phyloP scores from a whole-genome alignment of 495 filamentous ascomycete species.

The Podospora anserina region DNA sequence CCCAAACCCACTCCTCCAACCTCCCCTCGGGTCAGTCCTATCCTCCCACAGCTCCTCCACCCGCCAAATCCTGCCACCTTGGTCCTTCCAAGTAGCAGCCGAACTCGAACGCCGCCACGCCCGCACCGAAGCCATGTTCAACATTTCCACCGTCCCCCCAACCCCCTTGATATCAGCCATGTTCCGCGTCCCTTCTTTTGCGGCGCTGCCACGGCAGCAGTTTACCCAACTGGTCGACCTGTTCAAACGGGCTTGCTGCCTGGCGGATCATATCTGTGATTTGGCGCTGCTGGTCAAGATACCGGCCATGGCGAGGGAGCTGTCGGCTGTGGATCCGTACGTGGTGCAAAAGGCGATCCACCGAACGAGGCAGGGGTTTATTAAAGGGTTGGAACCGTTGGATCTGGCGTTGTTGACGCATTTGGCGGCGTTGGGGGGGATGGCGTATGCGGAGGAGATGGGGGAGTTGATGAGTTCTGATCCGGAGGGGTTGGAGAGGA shows the following conservation, averaged over 20 bases:
- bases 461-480: background rate
- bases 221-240: background rate
- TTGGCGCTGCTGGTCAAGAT: background rate
- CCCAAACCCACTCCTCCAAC: background rate
- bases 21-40: slow-evolving; percentile 20
- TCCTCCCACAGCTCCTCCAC: slow-evolving; percentile 19
- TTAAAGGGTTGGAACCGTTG: slow-evolving; percentile 17
- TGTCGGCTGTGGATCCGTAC: background rate
- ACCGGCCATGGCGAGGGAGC: background rate
- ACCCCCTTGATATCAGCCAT: slow-evolving; percentile 4
- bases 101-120: slow-evolving; percentile 29
- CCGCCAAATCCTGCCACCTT: slow-evolving; percentile 18
- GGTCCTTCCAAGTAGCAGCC: slow-evolving; percentile 20
- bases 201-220: background rate
- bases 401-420: slow-evolving; percentile 28
- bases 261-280: background rate
- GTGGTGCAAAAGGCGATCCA: slow-evolving; percentile 7
- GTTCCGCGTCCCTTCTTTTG: background rate
- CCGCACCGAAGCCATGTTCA: slow-evolving; percentile 24
- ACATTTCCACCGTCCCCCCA: background rate
- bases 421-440: slow-evolving; percentile 12
- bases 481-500: slow-evolving; percentile 7
- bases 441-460: slow-evolving; percentile 11
- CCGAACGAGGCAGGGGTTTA: slow-evolving; percentile 19
- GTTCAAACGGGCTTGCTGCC: background rate